Evolutionary conservation across 805 yeast genomes (phyloP).

Genomic region (Scheffersomyces stipitis): DNA sequence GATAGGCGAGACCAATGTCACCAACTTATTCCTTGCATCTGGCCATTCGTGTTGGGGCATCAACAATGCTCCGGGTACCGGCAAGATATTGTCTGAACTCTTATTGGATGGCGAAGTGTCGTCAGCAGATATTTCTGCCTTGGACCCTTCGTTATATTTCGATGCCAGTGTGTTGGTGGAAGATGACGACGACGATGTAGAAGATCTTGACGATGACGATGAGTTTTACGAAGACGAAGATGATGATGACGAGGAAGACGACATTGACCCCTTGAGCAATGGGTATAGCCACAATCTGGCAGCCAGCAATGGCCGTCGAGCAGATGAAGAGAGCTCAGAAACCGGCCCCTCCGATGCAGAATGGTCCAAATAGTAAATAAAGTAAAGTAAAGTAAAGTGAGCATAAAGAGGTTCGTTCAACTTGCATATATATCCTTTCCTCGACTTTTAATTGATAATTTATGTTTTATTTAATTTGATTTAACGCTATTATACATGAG

Average conservation of each 20-base stretch:
- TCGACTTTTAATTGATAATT: too few relatives aligned
- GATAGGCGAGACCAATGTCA: conserved; percentile 90
- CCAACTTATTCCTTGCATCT: conserved; percentile 72
- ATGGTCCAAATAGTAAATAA: background rate
- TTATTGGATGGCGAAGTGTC: conserved; percentile 77
- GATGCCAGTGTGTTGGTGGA: conserved; percentile 59
- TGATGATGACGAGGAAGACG: conserved; percentile 4
- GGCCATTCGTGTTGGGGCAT: conserved; percentile 99
- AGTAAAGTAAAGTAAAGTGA: too few relatives aligned
- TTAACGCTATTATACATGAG: too few relatives aligned
- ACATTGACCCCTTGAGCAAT: conserved; percentile 1
- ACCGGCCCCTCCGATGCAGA: background rate
- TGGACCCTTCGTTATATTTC: conserved; percentile 85
- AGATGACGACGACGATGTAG: conserved; percentile 15
- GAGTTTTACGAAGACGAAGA: conserved; percentile 7
- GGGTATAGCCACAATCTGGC: background rate
- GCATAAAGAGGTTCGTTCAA: too few relatives aligned
- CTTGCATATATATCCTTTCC: too few relatives aligned
- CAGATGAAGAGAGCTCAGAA: background rate
- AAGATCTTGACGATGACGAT: conserved; percentile 11
- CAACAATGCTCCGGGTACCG: conserved; percentile 96
- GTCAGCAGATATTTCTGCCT: conserved; percentile 75
- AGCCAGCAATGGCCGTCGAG: background rate
- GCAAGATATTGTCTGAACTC: conserved; percentile 87
- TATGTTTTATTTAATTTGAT: too few relatives aligned